A percentile compares a stretch with the other conserved stretches of the same genome.
Evolutionary conservation across 2,329 filamentous ascomycete species (phyloP).

Genomic region (Claviceps digitariae): DNA sequence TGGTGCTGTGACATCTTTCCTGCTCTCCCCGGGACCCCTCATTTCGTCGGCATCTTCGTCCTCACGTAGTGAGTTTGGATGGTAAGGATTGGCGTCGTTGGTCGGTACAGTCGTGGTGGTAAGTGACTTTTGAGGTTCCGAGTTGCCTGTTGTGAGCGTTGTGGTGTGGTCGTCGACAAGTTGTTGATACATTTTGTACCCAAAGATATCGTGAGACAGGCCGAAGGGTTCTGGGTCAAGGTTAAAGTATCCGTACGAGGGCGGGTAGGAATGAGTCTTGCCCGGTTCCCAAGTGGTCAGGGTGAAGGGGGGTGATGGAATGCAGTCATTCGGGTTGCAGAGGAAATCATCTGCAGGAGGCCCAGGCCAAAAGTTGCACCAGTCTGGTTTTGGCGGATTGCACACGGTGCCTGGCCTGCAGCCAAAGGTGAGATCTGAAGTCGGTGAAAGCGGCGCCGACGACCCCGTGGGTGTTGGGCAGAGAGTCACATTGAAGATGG

Average conservation of each 20-base stretch:
- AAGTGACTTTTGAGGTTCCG: constrained; percentile 36
- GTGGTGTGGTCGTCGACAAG: constrained; percentile 22
- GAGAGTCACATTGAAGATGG: constrained; percentile 19
- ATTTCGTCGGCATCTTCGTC: neutral
- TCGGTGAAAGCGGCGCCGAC: constrained; percentile 17
- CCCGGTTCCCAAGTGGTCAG: constrained; percentile 29
- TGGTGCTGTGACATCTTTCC: constrained; percentile 31
- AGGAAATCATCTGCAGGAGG: constrained; percentile 31
- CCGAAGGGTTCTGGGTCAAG: constrained; percentile 49
- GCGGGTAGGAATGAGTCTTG: constrained; percentile 36
- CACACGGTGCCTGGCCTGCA: constrained; percentile 40
- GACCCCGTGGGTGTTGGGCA: constrained; percentile 32
- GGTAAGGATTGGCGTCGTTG: neutral
- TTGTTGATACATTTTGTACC: constrained; percentile 25
- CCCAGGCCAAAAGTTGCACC: constrained; percentile 38
- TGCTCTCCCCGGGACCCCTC: constrained; percentile 13
- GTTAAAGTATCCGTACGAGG: constrained; percentile 44
- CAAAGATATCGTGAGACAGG: constrained; percentile 48
- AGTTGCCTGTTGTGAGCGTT: constrained; percentile 41
- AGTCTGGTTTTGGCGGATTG: constrained; percentile 32
- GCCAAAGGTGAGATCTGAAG: constrained; percentile 36
- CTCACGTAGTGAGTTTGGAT: neutral
- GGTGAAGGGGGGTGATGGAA: constrained; percentile 24
- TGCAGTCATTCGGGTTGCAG: constrained; percentile 32
- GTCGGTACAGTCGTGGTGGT: constrained; percentile 15